Evolutionary conservation across 805 yeast species (phyloP).

Genomic region (Sugiyamaella chiloensis): DNA sequence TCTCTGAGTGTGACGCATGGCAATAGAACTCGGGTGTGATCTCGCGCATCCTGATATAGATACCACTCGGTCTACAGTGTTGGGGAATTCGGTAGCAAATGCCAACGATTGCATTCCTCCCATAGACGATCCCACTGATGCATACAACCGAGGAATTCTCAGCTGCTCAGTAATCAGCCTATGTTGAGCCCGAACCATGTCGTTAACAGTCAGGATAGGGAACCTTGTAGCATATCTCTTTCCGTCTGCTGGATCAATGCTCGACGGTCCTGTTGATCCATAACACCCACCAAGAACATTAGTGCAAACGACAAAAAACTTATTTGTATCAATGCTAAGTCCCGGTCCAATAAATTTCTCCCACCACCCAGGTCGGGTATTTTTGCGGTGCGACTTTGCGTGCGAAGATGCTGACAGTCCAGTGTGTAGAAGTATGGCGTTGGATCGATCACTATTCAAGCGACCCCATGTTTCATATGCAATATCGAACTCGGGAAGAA

Average conservation of each 20-base stretch:
- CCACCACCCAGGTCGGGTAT: constrained; percentile 89
- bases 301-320: constrained; percentile 80
- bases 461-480: constrained; percentile 94
- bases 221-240: constrained; percentile 79
- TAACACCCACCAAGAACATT: constrained; percentile 93
- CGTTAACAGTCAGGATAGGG: constrained; percentile 81
- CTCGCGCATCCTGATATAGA: constrained; percentile 91
- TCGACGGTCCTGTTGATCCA: constrained; percentile 92
- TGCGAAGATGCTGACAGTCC: constrained; percentile 93
- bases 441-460: constrained; percentile 58
- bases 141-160: constrained; percentile 62
- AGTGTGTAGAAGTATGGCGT: constrained; percentile 79
- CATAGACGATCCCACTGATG: constrained; percentile 88
- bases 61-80: constrained; percentile 66
- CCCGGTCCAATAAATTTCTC: constrained; percentile 89
- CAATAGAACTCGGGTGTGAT: constrained; percentile 91
- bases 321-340: constrained; percentile 69
- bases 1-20: constrained; percentile 88
- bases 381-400: constrained; percentile 74
- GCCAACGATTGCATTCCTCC: constrained; percentile 99
- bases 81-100: constrained; percentile 78
- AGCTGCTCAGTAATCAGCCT: constrained; percentile 60
- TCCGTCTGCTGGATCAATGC: constrained; percentile 65
- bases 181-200: constrained; percentile 88
- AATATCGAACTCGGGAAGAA: constrained; percentile 66